Evolutionary conservation across 768 basidiomycete species (phyloP).

Genomic region (Pulveroboletus sp.): DNA sequence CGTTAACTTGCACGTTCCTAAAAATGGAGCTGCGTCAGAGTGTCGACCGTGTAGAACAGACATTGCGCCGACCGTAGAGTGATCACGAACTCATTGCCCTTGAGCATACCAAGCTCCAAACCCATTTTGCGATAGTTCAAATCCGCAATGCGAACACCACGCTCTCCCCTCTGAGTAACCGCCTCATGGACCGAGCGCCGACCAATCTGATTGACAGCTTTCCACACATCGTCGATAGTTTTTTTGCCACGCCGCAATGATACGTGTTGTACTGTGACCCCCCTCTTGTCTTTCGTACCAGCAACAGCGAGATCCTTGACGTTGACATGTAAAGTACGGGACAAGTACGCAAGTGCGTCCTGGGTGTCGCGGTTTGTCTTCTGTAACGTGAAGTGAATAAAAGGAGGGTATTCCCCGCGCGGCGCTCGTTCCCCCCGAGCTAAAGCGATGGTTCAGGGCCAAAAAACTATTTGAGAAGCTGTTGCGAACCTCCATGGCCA

Average conservation of each 20-base stretch:
- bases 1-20: conserved; percentile 83
- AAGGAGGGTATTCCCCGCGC: conserved; percentile 72
- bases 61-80: conserved; percentile 65
- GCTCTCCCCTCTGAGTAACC: conserved; percentile 72
- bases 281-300: conserved; percentile 98
- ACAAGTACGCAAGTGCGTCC: conserved; percentile 79
- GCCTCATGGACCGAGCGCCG: conserved; percentile 55
- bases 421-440: conserved; percentile 41
- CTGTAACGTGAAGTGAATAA: conserved; percentile 93
- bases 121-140: conserved; percentile 77
- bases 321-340: conserved; percentile 70
- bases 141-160: conserved; percentile 85
- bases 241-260: conserved; percentile 72
- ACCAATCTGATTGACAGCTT: conserved; percentile 62
- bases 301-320: conserved; percentile 84
- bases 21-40: conserved; percentile 1
- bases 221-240: conserved; percentile 84
- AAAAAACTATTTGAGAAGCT: neutral
- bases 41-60: conserved; percentile 14
- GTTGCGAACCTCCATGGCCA: conserved; percentile 40
- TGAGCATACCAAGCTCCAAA: conserved; percentile 91
- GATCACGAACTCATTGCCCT: conserved; percentile 93
- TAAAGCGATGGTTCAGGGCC: conserved; percentile 2
- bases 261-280: conserved; percentile 91
- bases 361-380: conserved; percentile 98